Conservation (phyloP, 148 eudicot species). For the Mesembryanthemum crystallinum region DNA sequence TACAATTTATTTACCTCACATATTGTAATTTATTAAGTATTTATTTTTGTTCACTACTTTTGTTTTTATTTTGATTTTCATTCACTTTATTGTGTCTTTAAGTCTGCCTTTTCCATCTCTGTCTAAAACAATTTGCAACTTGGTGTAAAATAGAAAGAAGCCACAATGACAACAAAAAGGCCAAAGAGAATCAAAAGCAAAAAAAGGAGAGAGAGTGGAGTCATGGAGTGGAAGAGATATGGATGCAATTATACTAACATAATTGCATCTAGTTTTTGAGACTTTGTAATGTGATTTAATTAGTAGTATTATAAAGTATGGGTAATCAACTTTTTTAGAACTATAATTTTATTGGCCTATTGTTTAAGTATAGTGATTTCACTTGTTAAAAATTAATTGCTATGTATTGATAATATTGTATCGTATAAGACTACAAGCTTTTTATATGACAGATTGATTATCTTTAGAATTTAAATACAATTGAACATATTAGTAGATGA, state of each 20-base stretch:
- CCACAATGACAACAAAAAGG: constrained; percentile 18
- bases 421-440: no score
- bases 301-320: background rate
- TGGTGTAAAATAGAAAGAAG: constrained; percentile 16
- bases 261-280: background rate
- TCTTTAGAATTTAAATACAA: no score
- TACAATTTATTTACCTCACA: background rate
- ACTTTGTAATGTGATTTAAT: no score
- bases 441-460: no score
- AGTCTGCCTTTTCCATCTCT: constrained; percentile 9
- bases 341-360: background rate
- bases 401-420: no score
- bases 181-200: constrained; percentile 10
- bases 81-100: background rate
- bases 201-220: background rate
- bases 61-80: background rate
- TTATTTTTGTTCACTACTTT: background rate
- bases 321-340: background rate
- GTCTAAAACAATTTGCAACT: constrained; percentile 22
- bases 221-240: constrained; percentile 7
- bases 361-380: no score
- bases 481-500: no score
- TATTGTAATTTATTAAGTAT: background rate
- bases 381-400: no score
- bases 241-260: constrained; percentile 7